These are phyloP conservation scores for Starmerella gropengiesseri DNA, from an alignment of 805 yeast species.

Conservation along the genomic window DNA sequence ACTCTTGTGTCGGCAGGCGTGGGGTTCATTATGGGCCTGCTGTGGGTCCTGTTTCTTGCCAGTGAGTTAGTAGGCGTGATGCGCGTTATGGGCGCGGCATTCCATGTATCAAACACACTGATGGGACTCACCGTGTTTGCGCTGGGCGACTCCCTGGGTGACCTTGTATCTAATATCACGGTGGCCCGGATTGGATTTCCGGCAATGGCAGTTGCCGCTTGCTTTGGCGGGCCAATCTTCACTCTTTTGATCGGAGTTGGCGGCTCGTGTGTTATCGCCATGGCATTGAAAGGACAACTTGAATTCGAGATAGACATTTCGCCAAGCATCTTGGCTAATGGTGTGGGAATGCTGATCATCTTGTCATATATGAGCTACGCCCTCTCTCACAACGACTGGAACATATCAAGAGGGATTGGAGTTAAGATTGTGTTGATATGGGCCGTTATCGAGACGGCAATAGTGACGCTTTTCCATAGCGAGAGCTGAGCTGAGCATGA, in stretches of 20 bases:
- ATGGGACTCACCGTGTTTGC: slow-evolving; percentile 85
- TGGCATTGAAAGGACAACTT: slow-evolving; percentile 23
- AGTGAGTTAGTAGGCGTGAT: slow-evolving; percentile 57
- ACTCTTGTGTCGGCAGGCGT: slow-evolving; percentile 21
- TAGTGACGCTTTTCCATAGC: neutral
- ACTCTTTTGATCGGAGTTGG: slow-evolving; percentile 75
- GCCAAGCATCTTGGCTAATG: slow-evolving; percentile 33
- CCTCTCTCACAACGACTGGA: slow-evolving; percentile 37
- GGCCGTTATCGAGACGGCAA: neutral
- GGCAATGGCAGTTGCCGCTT: slow-evolving; percentile 86
- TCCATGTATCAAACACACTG: slow-evolving; percentile 60
- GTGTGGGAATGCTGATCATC: slow-evolving; percentile 33
- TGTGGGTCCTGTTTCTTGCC: slow-evolving; percentile 61
- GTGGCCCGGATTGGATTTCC: slow-evolving; percentile 75
- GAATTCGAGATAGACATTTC: slow-evolving; percentile 32
- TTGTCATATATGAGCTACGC: slow-evolving; percentile 32
- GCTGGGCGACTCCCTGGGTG: slow-evolving; percentile 86
- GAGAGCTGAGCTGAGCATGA: no score
- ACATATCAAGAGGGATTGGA: slow-evolving; percentile 24
- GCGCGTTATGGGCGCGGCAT: slow-evolving; percentile 48
- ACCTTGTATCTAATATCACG: slow-evolving; percentile 69
- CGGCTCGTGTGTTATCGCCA: slow-evolving; percentile 48
- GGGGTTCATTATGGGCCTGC: slow-evolving; percentile 59
- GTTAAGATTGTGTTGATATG: neutral
- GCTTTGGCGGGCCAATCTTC: slow-evolving; percentile 85